Evolutionary conservation across 768 basidiomycete species (phyloP).

Genomic region (Psilocybe cyanescens): DNA sequence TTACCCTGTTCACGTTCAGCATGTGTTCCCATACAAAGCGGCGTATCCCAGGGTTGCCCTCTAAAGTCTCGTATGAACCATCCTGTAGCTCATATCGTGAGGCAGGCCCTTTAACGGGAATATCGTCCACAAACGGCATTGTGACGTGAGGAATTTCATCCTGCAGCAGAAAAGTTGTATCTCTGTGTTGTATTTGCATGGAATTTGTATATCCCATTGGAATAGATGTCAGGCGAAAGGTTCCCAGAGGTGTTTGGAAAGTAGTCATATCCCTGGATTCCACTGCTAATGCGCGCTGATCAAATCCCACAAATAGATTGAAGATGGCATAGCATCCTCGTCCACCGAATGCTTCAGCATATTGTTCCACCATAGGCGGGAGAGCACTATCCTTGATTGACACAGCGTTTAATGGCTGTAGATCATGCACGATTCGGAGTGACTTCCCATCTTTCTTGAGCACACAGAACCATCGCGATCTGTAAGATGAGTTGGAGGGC

Average conservation of each 20-base stretch:
- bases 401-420: constrained; percentile 33
- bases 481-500: background rate
- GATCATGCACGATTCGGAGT: constrained; percentile 16
- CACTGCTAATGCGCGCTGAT: constrained; percentile 27
- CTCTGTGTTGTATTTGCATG: constrained; percentile 35
- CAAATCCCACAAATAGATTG: constrained; percentile 34
- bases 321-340: constrained; percentile 22
- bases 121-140: constrained; percentile 16
- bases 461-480: constrained; percentile 21
- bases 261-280: constrained; percentile 33
- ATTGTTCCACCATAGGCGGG: constrained; percentile 26
- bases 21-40: constrained; percentile 42
- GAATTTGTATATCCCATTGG: constrained; percentile 38
- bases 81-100: constrained; percentile 23
- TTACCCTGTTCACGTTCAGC: constrained; percentile 33
- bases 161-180: constrained; percentile 33
- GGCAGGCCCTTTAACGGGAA: constrained; percentile 23
- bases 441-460: constrained; percentile 10
- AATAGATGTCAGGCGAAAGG: background rate
- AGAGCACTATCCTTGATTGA: constrained; percentile 31
- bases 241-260: constrained; percentile 30
- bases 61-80: constrained; percentile 23
- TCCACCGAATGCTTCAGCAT: constrained; percentile 26
- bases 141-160: constrained; percentile 29
- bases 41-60: constrained; percentile 26